These are phyloP conservation scores for Trichoderma reesei DNA, from an alignment of 495 filamentous ascomycete genomes.

Conservation along the genomic window DNA sequence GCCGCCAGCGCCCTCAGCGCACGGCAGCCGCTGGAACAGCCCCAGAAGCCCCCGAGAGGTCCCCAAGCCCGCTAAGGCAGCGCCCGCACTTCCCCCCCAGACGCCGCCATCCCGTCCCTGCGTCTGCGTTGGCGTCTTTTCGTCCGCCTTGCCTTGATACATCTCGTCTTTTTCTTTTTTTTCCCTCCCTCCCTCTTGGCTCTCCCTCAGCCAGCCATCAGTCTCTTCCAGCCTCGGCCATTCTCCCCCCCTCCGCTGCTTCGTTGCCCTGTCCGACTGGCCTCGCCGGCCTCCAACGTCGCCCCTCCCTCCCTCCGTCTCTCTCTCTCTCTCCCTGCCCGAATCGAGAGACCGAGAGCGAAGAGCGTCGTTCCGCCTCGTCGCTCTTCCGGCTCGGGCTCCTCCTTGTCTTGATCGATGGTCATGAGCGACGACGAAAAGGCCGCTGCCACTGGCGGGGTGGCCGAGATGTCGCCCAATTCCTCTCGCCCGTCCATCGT, in stretches of 20 bases:
- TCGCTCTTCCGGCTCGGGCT: slow-evolving; percentile 1
- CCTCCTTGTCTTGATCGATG: neutral
- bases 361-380: neutral
- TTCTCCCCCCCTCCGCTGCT: neutral
- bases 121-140: slow-evolving; percentile 7
- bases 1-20: too few relatives aligned
- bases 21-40: too few relatives aligned
- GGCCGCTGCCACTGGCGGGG: neutral
- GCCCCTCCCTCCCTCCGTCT: too few relatives aligned
- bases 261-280: neutral
- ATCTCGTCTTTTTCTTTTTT: neutral
- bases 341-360: neutral
- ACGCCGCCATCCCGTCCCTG: slow-evolving; percentile 6
- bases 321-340: too few relatives aligned
- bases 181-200: neutral
- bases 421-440: slow-evolving; percentile 10
- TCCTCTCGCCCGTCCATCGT: slow-evolving; percentile 4
- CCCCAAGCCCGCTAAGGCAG: too few relatives aligned
- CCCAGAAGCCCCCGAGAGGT: too few relatives aligned
- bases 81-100: too few relatives aligned
- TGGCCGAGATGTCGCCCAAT: slow-evolving; percentile 4
- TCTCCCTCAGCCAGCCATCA: too few relatives aligned
- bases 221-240: neutral
- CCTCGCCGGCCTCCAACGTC: slow-evolving; percentile 4
- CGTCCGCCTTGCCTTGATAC: neutral